These are phyloP conservation scores for Oxytropis ochrocephala DNA, from an alignment of 306 rosid species.

Conservation along the genomic window DNA sequence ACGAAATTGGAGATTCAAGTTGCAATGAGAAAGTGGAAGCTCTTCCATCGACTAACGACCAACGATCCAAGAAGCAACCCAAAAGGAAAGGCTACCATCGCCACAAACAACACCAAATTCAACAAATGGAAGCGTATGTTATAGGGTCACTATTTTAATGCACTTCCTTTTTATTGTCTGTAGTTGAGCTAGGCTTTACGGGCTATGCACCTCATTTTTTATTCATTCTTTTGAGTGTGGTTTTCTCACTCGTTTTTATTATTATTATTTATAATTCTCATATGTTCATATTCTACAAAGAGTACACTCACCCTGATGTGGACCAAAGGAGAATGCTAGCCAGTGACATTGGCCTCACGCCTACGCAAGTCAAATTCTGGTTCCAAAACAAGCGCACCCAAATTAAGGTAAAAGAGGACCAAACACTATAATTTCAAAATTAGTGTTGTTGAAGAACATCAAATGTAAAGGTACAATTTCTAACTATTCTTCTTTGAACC, in stretches of 20 bases:
- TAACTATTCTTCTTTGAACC: too few relatives aligned
- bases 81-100: constrained; percentile 57
- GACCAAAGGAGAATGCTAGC: constrained; percentile 74
- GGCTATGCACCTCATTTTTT: too few relatives aligned
- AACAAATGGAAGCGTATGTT: constrained; percentile 62
- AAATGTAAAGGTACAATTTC: too few relatives aligned
- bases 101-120: constrained; percentile 58
- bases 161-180: background rate
- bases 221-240: background rate
- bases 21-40: background rate
- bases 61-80: background rate
- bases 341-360: constrained; percentile 58
- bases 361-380: constrained; percentile 37
- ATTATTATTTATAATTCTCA: background rate
- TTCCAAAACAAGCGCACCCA: too few relatives aligned
- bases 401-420: too few relatives aligned
- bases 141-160: background rate
- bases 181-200: too few relatives aligned
- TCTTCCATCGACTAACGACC: constrained; percentile 32
- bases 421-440: too few relatives aligned
- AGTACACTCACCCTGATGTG: constrained; percentile 75
- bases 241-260: background rate
- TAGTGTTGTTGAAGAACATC: too few relatives aligned
- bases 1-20: too few relatives aligned
- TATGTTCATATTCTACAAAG: constrained; percentile 54